Evolutionary conservation across 352 stramenopile genomes (phyloP), one percentile per base, ranked within the genome.

Genomic region (Blastocystis sp.): DNA sequence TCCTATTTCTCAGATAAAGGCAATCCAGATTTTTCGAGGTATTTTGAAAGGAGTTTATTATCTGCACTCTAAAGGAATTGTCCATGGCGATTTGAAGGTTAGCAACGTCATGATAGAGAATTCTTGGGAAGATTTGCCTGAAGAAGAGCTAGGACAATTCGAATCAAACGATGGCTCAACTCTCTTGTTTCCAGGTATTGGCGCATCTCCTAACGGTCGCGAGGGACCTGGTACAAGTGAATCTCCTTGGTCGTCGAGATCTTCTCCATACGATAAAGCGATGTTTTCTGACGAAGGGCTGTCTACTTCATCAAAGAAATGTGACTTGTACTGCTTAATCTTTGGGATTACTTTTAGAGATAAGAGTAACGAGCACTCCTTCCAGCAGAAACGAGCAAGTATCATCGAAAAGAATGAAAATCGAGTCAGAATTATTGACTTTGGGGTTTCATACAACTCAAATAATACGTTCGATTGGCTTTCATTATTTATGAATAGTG

Each of bases 11-110:
- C 64, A 26, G 8, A 84, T 43, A n/a, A 84, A 84, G 15, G 73
- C 73, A 0, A 43, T 84, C 18, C 73, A 84, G 50, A 69, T 84
- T 20, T 84, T 84, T 37, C 73, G 73, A 53, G 73, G 73, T 8
- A 84, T 84, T 47, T 90, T 99, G 39, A 93, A 95, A 55, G 96
- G 94, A 1, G 90, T 98, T 15, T 95, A 96, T 79, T 98, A 98
- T 89, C 93, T 98, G 73, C 97, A 99, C 92, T 98, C 94, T 13
- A 95, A 94, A 9, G 95, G 96, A 73, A 95, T 99, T 0, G 94
- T 98, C 56, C 97, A 98, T 92, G 93, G 97, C 9, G 96, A 98
- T 89, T 90, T 99, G 37, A 98, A 98, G 90, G 94, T 94, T 9
- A 95, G 93, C 15, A 98, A 98, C 90, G 95, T 98, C 90, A 90